Base-by-base conservation (phyloP, 768 basidiomycete genomes). In the Hydnomerulius pinastri region DNA sequence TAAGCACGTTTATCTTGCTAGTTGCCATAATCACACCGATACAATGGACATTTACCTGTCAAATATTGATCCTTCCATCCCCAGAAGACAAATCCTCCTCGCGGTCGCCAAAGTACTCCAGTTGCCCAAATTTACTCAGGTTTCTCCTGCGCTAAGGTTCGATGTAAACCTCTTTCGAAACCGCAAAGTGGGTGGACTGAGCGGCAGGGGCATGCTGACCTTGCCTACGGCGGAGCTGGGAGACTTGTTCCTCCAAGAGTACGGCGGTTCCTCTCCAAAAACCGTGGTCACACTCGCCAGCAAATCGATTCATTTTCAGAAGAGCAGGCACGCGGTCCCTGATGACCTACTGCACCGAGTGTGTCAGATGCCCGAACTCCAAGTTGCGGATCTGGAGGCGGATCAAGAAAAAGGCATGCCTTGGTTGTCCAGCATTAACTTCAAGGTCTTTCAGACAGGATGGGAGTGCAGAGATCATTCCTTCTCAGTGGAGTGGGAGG, bases 401-500 rank as follows among this genome's bases (percentile, higher is more conserved):
- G 41, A 35, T 12, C 69, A 75, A 49, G 60, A 53, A 21, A 65
- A 63, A 24, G 56, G 5, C 33, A 12, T 17, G 17, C 13, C 6
- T 4, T 17, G 13, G 13, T 35, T 35, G 13, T 4, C 4, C 64
- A 7, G 40, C 41, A n/a, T 35, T 7, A 64, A 6, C 57, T 83
- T 42, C 52, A 51, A 4, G 59, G 65, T 4, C 53, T n/a, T 86
- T 23, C 83, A 85, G 55, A 83, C 84, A 54, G 79, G 81, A 12
- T 83, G 82, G 83, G 70, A 75, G 57, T 85, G 83, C 51, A 73
- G 82, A n/a, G 82, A 83, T 57, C 62, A 68, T 4, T 71, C 74
- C 0, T 76, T 80, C 51, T 88, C 85, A 15, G 63, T 79, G 37
- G 84, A 87, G 64, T 82, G 78, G 74, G 80, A 82, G 64, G 64